phyloP scores from a whole-genome alignment of 2,329 filamentous ascomycete genomes.

The Fusarium nelsonii region DNA sequence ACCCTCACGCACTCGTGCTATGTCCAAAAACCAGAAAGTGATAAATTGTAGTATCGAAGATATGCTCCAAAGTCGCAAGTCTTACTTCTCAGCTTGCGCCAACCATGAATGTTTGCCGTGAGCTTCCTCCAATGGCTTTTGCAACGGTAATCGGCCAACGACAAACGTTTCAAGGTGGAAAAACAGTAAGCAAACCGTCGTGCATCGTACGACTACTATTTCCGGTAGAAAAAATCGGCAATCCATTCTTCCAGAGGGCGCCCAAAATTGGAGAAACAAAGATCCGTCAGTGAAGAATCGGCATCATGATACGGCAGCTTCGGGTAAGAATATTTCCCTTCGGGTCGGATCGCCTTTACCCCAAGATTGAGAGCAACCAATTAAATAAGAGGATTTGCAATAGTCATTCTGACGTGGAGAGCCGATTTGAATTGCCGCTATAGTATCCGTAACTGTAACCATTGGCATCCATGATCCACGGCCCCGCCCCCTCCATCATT shows the following conservation, averaged over 20 bases:
- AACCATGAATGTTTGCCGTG: too few relatives aligned
- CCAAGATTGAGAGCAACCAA: slow-evolving; percentile 25
- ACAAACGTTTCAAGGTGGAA: too few relatives aligned
- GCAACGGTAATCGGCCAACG: too few relatives aligned
- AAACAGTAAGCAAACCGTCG: background rate
- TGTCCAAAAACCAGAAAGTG: too few relatives aligned
- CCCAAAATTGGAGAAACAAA: slow-evolving; percentile 34
- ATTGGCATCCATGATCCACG: slow-evolving; percentile 25
- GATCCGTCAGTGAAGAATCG: slow-evolving; percentile 24
- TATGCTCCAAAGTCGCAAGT: too few relatives aligned
- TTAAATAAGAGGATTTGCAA: slow-evolving; percentile 19
- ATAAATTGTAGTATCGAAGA: too few relatives aligned
- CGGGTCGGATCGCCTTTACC: slow-evolving; percentile 10
- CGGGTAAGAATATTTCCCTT: slow-evolving; percentile 39
- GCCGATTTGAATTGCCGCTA: slow-evolving; percentile 41
- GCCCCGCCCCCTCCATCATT: slow-evolving; percentile 37
- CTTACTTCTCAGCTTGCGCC: too few relatives aligned
- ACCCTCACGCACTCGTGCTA: background rate
- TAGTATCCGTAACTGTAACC: background rate
- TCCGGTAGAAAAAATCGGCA: slow-evolving; percentile 29
- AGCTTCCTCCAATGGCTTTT: too few relatives aligned
- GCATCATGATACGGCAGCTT: slow-evolving; percentile 26
- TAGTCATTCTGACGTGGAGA: slow-evolving; percentile 32
- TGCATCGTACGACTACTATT: slow-evolving; percentile 27
- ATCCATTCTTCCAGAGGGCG: slow-evolving; percentile 24